Percentiles rank a stretch among this genome's conserved stretches.
These are phyloP conservation scores for Clathrus columnatus DNA, from an alignment of 768 basidiomycete genomes.

Conservation along the genomic window DNA sequence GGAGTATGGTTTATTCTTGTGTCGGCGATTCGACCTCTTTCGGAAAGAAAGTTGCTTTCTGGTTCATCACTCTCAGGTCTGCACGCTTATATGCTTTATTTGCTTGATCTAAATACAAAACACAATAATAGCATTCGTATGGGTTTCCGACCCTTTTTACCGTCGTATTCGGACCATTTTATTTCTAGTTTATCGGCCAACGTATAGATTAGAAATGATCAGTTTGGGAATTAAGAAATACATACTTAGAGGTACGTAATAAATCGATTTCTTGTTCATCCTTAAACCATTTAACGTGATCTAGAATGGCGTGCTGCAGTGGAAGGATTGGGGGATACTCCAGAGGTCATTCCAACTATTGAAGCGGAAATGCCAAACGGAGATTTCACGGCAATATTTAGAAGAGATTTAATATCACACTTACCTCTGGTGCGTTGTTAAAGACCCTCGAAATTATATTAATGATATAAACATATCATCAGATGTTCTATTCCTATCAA, in stretches of 20 bases:
- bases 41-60: constrained; percentile 6
- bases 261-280: no score
- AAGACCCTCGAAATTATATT: no score
- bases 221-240: constrained; percentile 1
- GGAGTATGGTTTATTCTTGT: constrained; percentile 28
- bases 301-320: constrained; percentile 5
- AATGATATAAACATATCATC: no score
- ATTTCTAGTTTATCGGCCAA: neutral
- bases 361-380: neutral
- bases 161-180: constrained; percentile 1
- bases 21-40: constrained; percentile 27
- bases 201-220: constrained; percentile 1
- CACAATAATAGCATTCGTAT: neutral
- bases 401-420: neutral
- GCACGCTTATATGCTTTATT: neutral
- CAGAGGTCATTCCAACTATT: neutral
- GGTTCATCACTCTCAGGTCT: neutral
- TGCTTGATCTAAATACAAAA: neutral
- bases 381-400: neutral
- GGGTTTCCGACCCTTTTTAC: constrained; percentile 9
- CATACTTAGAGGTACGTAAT: constrained; percentile 1
- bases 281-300: no score
- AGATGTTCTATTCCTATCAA: constrained; percentile 7
- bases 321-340: neutral
- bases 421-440: constrained; percentile 1